Conservation (phyloP, 208 protist species). For the Leishmania mexicana region DNA sequence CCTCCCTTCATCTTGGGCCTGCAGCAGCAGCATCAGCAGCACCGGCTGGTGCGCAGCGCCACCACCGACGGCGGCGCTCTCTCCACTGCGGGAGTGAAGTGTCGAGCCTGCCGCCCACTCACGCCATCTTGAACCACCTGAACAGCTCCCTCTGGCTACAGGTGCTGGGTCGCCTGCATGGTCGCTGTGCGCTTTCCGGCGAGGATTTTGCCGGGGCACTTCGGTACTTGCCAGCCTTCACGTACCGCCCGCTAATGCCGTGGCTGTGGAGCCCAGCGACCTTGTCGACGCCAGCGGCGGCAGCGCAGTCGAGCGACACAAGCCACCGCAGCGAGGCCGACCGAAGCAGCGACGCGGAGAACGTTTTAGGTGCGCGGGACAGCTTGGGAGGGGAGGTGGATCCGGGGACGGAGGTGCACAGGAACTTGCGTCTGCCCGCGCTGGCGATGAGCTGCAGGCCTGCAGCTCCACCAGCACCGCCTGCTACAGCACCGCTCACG, state of each 20-base stretch:
- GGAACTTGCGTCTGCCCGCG: conserved; percentile 6
- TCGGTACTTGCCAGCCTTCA: conserved; percentile 48
- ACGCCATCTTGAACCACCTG: conserved; percentile 33
- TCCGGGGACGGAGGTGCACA: conserved; percentile 12
- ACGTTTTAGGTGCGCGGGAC: not conserved
- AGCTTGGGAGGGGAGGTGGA: not conserved
- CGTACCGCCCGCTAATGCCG: conserved; percentile 44
- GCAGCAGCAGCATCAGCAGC: not conserved
- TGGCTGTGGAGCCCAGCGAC: conserved; percentile 49
- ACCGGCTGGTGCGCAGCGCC: not conserved
- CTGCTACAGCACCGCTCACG: not conserved
- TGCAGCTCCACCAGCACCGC: not conserved
- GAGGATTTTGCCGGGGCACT: conserved; percentile 37
- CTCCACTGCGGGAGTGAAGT: conserved; percentile 26
- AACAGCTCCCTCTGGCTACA: conserved; percentile 51
- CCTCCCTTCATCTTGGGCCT: not conserved
- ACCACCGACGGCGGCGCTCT: not conserved
- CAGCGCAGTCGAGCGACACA: not conserved
- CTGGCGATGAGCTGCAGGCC: not conserved
- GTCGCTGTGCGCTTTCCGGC: conserved; percentile 42
- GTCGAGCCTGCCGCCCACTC: conserved; percentile 10
- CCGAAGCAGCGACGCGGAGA: not conserved
- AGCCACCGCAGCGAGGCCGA: not conserved
- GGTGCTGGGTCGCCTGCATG: conserved; percentile 42
- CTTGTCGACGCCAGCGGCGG: not conserved